Percentiles rank a stretch among this genome's conserved stretches.
phyloP scores from a whole-genome alignment of 768 basidiomycete genomes.

The Mycena metata region DNA sequence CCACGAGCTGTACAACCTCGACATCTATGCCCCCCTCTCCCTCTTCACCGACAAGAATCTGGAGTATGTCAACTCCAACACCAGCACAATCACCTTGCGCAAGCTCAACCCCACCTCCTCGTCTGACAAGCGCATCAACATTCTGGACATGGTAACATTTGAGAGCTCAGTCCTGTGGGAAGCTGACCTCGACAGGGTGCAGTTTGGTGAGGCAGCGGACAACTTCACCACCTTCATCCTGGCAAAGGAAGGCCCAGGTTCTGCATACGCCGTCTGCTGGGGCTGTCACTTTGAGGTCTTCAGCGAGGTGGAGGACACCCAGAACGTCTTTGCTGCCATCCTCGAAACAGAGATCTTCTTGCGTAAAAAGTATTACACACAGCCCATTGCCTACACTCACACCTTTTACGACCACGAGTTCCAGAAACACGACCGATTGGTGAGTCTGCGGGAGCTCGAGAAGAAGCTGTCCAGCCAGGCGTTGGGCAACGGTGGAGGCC shows the following conservation, averaged over 20 bases:
- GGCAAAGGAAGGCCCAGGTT: not conserved
- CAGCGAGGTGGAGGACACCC: not conserved
- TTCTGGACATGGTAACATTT: not conserved
- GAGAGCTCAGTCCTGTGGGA: not conserved
- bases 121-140: too few species aligned
- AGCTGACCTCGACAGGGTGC: not conserved
- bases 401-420: not conserved
- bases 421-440: not conserved
- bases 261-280: not conserved
- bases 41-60: too few species aligned
- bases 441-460: not conserved
- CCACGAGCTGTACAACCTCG: too few species aligned
- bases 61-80: too few species aligned
- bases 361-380: not conserved
- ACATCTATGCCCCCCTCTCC: too few species aligned
- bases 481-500: not conserved
- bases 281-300: slow-evolving; percentile 14
- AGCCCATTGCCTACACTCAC: not conserved
- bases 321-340: slow-evolving; percentile 8
- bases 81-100: too few species aligned
- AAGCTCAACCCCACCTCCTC: too few species aligned
- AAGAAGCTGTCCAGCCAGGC: not conserved
- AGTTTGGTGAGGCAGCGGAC: not conserved
- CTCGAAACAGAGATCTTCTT: not conserved
- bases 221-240: slow-evolving; percentile 2